Percentiles rank a stretch among this genome's conserved stretches.
phyloP scores from a whole-genome alignment of 352 stramenopile genomes.

The Pythium apleroticum region DNA sequence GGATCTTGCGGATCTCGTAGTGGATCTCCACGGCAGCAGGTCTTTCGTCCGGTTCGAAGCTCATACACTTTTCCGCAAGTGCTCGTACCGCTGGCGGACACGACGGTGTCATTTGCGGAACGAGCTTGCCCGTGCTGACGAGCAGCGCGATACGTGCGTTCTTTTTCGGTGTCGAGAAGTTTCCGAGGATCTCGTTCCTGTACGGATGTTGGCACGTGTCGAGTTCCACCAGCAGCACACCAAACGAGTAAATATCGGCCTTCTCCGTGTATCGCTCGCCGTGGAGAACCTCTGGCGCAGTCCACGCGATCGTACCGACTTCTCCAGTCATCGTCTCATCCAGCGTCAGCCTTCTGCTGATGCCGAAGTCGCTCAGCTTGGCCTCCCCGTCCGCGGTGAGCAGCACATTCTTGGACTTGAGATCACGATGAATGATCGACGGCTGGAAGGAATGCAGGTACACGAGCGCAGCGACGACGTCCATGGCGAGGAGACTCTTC shows the following conservation, averaged over 20 bases:
- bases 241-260: constrained; percentile 37
- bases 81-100: constrained; percentile 20
- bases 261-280: constrained; percentile 33
- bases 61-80: constrained; percentile 23
- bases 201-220: constrained; percentile 27
- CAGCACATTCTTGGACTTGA: constrained; percentile 31
- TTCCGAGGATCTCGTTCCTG: neutral
- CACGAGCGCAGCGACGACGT: constrained; percentile 26
- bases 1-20: constrained; percentile 27
- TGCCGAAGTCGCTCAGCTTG: constrained; percentile 27
- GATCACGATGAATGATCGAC: constrained; percentile 30
- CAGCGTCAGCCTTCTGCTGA: constrained; percentile 18
- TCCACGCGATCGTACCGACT: constrained; percentile 31
- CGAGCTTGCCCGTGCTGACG: constrained; percentile 24
- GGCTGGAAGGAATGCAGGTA: constrained; percentile 31
- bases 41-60: constrained; percentile 19
- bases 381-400: constrained; percentile 11
- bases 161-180: neutral
- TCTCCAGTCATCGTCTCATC: constrained; percentile 31
- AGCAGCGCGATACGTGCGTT: constrained; percentile 29
- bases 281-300: constrained; percentile 30
- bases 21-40: constrained; percentile 29
- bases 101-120: constrained; percentile 12
- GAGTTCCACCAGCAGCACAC: constrained; percentile 30
- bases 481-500: constrained; percentile 23